Percentiles rank a stretch among this genome's conserved stretches.
Evolutionary conservation across 305 asterid genomes (phyloP).

Genomic region (Rubia peregrina): DNA sequence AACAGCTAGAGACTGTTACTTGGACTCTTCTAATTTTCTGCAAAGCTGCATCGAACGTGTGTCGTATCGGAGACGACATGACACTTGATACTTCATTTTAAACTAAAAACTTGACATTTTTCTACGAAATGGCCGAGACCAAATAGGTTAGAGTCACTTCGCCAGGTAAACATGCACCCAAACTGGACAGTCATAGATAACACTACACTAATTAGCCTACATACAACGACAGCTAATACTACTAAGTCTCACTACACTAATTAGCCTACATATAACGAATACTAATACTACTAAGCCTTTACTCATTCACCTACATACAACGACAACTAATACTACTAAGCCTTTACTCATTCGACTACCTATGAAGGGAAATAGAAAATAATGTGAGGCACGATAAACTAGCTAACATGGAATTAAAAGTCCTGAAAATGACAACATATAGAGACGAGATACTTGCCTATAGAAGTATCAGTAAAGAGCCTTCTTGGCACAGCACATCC

Average conservation of each 20-base stretch:
- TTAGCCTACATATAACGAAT: neutral
- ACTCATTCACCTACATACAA: neutral
- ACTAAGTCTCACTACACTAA: neutral
- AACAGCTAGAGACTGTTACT: neutral
- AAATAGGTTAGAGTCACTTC: constrained; percentile 7
- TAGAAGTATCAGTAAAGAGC: constrained; percentile 23
- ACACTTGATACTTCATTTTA: neutral
- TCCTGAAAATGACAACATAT: constrained; percentile 19
- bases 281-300: neutral
- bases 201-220: constrained; percentile 1
- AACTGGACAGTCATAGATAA: constrained; percentile 4
- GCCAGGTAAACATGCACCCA: constrained; percentile 1
- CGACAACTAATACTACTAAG: neutral
- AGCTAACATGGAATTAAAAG: constrained; percentile 11
- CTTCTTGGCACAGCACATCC: constrained; percentile 19
- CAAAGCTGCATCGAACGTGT: neutral
- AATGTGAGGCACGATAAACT: constrained; percentile 15
- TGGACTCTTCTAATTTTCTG: neutral
- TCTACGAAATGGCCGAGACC: neutral
- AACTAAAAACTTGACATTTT: neutral
- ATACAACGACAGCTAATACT: neutral
- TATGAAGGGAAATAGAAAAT: constrained; percentile 13
- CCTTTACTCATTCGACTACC: constrained; percentile 13
- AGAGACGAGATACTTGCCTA: constrained; percentile 41
- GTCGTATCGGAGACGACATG: neutral